Evolutionary conservation across 768 basidiomycete genomes (phyloP).

Genomic region (Russula virescens): DNA sequence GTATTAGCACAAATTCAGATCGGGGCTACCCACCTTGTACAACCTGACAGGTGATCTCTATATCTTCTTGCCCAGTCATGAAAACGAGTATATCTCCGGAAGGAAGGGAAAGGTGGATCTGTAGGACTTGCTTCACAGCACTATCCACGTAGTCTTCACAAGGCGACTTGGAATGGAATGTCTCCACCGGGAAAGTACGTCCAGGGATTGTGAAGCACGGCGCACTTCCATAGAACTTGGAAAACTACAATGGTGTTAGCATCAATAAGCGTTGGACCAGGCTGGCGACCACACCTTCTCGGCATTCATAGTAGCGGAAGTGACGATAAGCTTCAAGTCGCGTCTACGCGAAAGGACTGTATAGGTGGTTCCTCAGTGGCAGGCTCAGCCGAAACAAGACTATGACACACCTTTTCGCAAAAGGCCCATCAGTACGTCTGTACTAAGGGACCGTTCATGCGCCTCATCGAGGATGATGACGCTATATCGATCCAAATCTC

Average conservation of each 20-base stretch:
- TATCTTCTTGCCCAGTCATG: constrained; percentile 99
- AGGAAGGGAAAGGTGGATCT: constrained; percentile 91
- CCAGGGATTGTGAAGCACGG: constrained; percentile 91
- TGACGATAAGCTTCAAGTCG: constrained; percentile 94
- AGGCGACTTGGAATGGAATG: constrained; percentile 91
- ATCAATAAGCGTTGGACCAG: not conserved
- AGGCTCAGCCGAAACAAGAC: not conserved
- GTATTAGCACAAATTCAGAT: not conserved
- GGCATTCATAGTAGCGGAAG: constrained; percentile 99
- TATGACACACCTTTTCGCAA: constrained; percentile 73
- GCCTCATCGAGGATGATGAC: constrained; percentile 99
- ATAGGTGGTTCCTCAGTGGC: constrained; percentile 32
- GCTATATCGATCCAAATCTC: constrained; percentile 95
- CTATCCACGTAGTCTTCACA: constrained; percentile 99
- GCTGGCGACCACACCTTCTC: constrained; percentile 63
- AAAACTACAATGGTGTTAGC: constrained; percentile 60
- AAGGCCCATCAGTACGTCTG: constrained; percentile 97
- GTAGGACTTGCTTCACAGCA: constrained; percentile 95
- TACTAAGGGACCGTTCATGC: constrained; percentile 94
- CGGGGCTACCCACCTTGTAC: constrained; percentile 57
- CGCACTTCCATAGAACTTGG: constrained; percentile 90
- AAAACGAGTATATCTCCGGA: constrained; percentile 95
- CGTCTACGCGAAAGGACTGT: constrained; percentile 68
- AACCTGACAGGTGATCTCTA: constrained; percentile 94
- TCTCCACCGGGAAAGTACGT: constrained; percentile 97